Evolutionary conservation across 768 basidiomycete genomes (phyloP).

Genomic region (Boletus sensibilis): DNA sequence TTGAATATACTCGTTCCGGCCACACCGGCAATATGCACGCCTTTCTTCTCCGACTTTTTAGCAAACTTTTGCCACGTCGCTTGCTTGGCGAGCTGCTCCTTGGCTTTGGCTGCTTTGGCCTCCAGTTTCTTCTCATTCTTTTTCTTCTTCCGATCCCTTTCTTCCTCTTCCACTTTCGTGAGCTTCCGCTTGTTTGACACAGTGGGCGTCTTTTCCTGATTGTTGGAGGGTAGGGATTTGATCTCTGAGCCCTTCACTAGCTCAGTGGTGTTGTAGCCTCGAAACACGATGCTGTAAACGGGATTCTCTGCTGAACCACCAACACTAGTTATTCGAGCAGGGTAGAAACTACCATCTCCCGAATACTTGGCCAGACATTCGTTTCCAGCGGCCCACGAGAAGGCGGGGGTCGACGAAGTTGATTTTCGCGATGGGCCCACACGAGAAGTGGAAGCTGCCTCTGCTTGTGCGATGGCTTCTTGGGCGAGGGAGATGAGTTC

Average conservation of each 20-base stretch:
- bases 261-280: constrained; percentile 90
- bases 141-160: constrained; percentile 87
- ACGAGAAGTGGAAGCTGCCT: constrained; percentile 60
- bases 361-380: constrained; percentile 87
- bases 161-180: constrained; percentile 79
- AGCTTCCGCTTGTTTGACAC: constrained; percentile 72
- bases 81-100: constrained; percentile 83
- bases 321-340: constrained; percentile 82
- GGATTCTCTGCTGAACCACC: constrained; percentile 80
- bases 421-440: constrained; percentile 57
- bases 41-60: constrained; percentile 92
- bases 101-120: constrained; percentile 77
- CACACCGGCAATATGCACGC: constrained; percentile 85
- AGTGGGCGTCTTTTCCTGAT: constrained; percentile 41
- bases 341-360: constrained; percentile 81
- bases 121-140: constrained; percentile 94
- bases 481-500: constrained; percentile 83
- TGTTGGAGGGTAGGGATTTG: constrained; percentile 63
- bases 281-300: constrained; percentile 88
- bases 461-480: constrained; percentile 65
- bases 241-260: constrained; percentile 70
- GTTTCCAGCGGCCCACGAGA: constrained; percentile 76
- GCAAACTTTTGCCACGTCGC: constrained; percentile 93
- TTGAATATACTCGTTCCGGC: constrained; percentile 91
- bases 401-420: constrained; percentile 46